Conservation (phyloP, 768 basidiomycete species). For the Phlegmacium glaucopus region DNA sequence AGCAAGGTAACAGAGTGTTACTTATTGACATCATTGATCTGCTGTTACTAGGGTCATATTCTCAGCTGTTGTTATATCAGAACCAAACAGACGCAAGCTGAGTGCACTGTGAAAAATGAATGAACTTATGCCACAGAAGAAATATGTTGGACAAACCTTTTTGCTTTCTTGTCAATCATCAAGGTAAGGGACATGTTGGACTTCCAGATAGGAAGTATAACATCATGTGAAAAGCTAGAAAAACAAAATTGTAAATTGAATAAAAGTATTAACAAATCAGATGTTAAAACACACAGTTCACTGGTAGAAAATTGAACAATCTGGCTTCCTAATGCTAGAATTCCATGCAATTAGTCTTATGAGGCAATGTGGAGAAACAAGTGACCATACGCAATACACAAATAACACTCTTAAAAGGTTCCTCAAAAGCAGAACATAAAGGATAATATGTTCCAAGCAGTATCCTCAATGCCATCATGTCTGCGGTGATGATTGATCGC, state of each 20-base stretch:
- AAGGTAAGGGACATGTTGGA: conserved; percentile 82
- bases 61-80: conserved; percentile 56
- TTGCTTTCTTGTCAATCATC: conserved; percentile 97
- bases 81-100: conserved; percentile 79
- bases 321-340: conserved; percentile 63
- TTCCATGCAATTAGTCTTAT: background rate
- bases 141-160: conserved; percentile 56
- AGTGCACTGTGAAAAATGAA: conserved; percentile 57
- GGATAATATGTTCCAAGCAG: conserved; percentile 83
- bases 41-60: background rate
- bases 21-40: too few species aligned
- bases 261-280: conserved; percentile 18
- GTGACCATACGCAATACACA: conserved; percentile 49
- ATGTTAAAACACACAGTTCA: conserved; percentile 51
- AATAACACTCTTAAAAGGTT: conserved; percentile 54
- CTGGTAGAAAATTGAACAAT: conserved; percentile 66
- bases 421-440: conserved; percentile 57
- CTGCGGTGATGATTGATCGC: conserved; percentile 54
- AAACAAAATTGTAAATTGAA: conserved; percentile 2
- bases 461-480: conserved; percentile 54
- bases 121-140: background rate
- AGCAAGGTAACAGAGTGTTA: too few species aligned
- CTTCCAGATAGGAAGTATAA: conserved; percentile 95
- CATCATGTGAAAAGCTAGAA: conserved; percentile 66
- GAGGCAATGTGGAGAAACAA: conserved; percentile 6